Percentiles rank a stretch among this genome's conserved stretches.
These are phyloP conservation scores for Coemansia sp. DNA, from an alignment of 192 early-diverging fungal species.

Conservation along the genomic window DNA sequence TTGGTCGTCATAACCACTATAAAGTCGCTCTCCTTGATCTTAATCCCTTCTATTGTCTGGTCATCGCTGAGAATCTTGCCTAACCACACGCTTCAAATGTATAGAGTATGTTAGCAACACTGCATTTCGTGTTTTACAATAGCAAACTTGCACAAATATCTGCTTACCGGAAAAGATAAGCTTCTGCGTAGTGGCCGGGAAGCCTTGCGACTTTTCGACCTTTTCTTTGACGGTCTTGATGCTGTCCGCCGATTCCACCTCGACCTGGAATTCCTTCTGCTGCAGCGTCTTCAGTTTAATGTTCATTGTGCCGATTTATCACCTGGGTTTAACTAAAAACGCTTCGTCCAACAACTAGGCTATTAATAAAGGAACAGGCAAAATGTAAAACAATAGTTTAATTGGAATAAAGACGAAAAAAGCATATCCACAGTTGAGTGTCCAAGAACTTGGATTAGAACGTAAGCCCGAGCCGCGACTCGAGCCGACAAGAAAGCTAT, in stretches of 20 bases:
- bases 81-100: neutral
- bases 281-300: conserved; percentile 90
- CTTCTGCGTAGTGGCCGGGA: conserved; percentile 72
- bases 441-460: neutral
- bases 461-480: conserved; percentile 7
- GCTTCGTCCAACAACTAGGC: neutral
- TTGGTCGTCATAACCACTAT: conserved; percentile 91
- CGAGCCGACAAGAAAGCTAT: neutral
- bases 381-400: neutral
- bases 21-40: conserved; percentile 89
- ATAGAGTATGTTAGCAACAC: conserved; percentile 7
- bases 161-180: conserved; percentile 74
- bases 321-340: neutral
- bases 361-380: neutral
- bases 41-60: conserved; percentile 68
- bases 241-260: conserved; percentile 68
- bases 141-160: neutral
- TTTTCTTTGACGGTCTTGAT: conserved; percentile 75
- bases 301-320: conserved; percentile 49
- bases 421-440: neutral
- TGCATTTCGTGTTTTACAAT: too few relatives aligned
- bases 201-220: conserved; percentile 71
- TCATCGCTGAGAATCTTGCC: conserved; percentile 84
- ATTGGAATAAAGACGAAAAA: neutral
- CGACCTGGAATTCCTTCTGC: conserved; percentile 79